A percentile compares a stretch with the other conserved stretches of the same genome.
Evolutionary conservation across 75 land plant genomes (phyloP).

Genomic region (Adiantum capillusveneris): DNA sequence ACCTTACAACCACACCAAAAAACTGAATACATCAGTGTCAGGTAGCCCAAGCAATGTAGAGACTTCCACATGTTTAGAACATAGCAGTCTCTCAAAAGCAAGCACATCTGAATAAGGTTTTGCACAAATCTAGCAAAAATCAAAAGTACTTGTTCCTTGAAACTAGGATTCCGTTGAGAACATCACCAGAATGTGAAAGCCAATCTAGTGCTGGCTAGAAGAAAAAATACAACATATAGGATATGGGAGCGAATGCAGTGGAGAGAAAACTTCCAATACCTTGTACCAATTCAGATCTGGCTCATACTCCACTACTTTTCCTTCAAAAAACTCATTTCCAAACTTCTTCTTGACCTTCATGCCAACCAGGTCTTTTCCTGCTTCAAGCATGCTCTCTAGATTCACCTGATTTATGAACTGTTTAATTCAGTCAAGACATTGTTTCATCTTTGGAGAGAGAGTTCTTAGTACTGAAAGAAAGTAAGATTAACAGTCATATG

Average conservation of each 20-base stretch:
- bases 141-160: not conserved
- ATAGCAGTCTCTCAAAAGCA: no score
- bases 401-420: no score
- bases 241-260: no score
- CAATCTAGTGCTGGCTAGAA: not conserved
- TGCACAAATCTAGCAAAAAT: no score
- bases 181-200: no score
- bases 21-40: no score
- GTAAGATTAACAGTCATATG: not conserved
- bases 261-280: constrained; percentile 8
- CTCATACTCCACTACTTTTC: constrained; percentile 26
- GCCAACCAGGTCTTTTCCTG: constrained; percentile 28
- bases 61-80: no score
- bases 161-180: not conserved
- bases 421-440: no score
- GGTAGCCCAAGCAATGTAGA: no score
- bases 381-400: constrained; percentile 3
- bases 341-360: constrained; percentile 25
- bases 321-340: constrained; percentile 21
- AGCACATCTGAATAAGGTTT: not conserved
- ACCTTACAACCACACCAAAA: constrained; percentile 19
- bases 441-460: no score
- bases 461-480: not conserved
- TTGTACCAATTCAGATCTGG: constrained; percentile 34
- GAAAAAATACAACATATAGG: not conserved